Evolutionary conservation across 768 basidiomycete genomes (phyloP), one percentile per base, ranked within the genome.

Genomic region (Terana coerulea): DNA sequence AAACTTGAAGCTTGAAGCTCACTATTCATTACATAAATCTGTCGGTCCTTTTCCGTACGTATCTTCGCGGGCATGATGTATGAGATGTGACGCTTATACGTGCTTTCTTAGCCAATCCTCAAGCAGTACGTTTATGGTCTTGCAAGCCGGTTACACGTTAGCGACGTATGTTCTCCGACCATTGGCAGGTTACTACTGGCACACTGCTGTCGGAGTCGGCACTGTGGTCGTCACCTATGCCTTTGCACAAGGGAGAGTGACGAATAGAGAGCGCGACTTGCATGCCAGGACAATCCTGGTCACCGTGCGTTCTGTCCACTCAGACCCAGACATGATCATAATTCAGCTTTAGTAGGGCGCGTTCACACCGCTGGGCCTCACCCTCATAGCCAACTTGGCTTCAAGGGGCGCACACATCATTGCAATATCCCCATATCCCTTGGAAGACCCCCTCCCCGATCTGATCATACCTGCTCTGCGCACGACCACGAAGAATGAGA

Each of bases 351-450:
- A 53, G 19, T 55, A 90, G 88, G 89, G 89, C 31, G 87, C 74
- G 0, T 88, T 91, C 58, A 86, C 87, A 2, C 81, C 89, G 2
- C 65, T 83, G 7, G 89, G 90, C 2, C 64, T 91, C 9, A 86
- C 83, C 0, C 61, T 91, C 0, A 64, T 91, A 6, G 80, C 86
- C 49, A 69, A 69, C 2, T 69, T 94, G 8, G 89, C 91, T 1
- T 67, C 77, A 42, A 79, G 86, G 37, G 91, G 91, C 11, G 88
- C 90, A 15, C 87, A 89, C 57, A 69, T 93, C 52, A 86, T 94
- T 37, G 85, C 86, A 0, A 78, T 93, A 19, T 77, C 86, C 0
- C 74, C 79, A 0, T 74, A 81, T 36, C 76, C 83, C 1, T 70
- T 86, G 19, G 75, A 78, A 12, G 74, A 80, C 9, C 67, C 72